phyloP scores from a whole-genome alignment of 176 grass and related monocot genomes.

The Thalia dealbata region DNA sequence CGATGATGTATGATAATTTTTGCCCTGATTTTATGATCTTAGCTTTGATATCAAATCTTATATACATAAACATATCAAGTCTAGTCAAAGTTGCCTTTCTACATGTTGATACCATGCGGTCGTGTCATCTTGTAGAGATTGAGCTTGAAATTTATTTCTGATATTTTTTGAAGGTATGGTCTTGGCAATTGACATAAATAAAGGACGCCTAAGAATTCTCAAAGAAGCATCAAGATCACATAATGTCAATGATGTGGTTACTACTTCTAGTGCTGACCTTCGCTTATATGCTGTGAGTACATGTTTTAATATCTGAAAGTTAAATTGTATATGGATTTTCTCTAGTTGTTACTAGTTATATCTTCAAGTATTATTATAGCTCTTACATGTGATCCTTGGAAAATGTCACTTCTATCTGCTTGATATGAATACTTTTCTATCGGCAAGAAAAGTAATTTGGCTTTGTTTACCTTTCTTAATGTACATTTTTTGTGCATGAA shows the following conservation, averaged over 20 bases:
- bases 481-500: not conserved
- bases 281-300: constrained; percentile 65
- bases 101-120: not conserved
- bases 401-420: not conserved
- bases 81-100: not conserved
- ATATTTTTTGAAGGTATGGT: constrained; percentile 44
- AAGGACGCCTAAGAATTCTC: constrained; percentile 83
- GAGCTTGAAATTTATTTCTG: not conserved
- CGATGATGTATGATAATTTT: not conserved
- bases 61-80: not conserved
- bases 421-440: not conserved
- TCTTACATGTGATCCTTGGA: not conserved
- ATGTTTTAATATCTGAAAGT: not conserved
- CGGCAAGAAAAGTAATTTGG: no score
- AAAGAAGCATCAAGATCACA: constrained; percentile 62
- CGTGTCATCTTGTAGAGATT: not conserved
- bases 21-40: not conserved
- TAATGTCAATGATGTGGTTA: constrained; percentile 50
- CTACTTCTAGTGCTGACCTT: constrained; percentile 59
- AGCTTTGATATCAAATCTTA: not conserved
- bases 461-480: no score
- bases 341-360: not conserved
- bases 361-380: not conserved
- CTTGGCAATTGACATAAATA: constrained; percentile 77
- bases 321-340: not conserved